These are phyloP conservation scores for Aspergillus pseudonomiae DNA, from an alignment of 2,329 filamentous ascomycete species.

Conservation along the genomic window DNA sequence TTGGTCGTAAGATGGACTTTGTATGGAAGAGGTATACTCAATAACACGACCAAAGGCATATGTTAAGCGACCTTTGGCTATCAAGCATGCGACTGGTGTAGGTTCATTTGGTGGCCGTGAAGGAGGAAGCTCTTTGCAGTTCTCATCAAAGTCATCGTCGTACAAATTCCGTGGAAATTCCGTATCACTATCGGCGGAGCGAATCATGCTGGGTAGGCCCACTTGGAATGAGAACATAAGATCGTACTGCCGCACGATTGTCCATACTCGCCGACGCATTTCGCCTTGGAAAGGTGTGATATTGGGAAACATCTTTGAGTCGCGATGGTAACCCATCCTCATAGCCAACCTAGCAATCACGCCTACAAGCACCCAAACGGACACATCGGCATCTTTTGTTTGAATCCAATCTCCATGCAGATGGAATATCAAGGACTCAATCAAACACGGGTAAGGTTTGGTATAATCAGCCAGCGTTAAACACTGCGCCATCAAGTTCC, in stretches of 20 bases:
- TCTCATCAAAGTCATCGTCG: constrained; percentile 66
- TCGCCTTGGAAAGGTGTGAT: constrained; percentile 65
- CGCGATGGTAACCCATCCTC: constrained; percentile 68
- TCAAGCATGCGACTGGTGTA: constrained; percentile 57
- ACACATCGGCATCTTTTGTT: constrained; percentile 62
- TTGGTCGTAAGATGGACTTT: constrained; percentile 59
- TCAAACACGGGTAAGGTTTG: constrained; percentile 60
- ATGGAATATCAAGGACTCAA: constrained; percentile 65
- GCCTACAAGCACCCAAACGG: constrained; percentile 62
- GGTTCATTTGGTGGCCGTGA: constrained; percentile 61
- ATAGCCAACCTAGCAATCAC: constrained; percentile 65
- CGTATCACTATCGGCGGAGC: constrained; percentile 66
- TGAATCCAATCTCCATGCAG: constrained; percentile 64
- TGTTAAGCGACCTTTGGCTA: constrained; percentile 48
- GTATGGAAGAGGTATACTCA: constrained; percentile 46
- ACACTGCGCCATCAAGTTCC: constrained; percentile 64
- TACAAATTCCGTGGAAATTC: constrained; percentile 63
- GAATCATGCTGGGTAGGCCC: constrained; percentile 68
- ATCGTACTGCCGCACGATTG: constrained; percentile 61
- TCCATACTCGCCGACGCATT: constrained; percentile 55
- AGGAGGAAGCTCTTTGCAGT: constrained; percentile 58
- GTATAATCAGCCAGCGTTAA: constrained; percentile 66
- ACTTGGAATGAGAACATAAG: constrained; percentile 68
- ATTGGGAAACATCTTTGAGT: constrained; percentile 61
- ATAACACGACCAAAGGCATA: constrained; percentile 49